Base-by-base conservation (phyloP, 2,329 filamentous ascomycete species). In the Coniochaeta pulveracea region DNA sequence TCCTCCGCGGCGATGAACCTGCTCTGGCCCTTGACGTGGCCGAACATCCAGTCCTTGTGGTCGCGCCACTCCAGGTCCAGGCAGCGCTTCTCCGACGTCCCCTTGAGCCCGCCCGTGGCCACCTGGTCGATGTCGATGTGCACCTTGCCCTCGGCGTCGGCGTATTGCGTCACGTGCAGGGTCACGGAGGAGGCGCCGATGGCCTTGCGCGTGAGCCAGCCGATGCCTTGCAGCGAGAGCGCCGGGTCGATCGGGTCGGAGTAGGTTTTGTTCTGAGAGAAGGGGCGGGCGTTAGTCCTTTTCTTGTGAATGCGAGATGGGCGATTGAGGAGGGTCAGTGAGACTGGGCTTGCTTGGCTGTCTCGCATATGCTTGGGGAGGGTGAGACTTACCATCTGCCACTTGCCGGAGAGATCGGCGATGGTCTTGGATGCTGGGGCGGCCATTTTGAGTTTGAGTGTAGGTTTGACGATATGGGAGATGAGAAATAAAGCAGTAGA, bases 21-120 rank as follows among this genome's bases (percentile, higher is more conserved):
- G 26, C 67, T 72, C 39, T 64, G 66, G 37, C 80, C 83, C 33
- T 63, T 61, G 40, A 91, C 69, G 35, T 58, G 61, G 37, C 86
- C 86, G 53, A 93, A 94, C 43, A 93, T 71, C 65, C 76, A 78
- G 63, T 94, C 85, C 16, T 60, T 61, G 62, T 88, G 83, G 41
- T 72, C 69, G 45, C 80, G 76, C 44, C 45, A 54, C 34, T 44
- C 45, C 51, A 56, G 49, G 59, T 76, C 70, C 34, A 70, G 47
- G 49, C 61, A 68, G 37, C 72, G 70, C 42, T 55, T 52, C 64
- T 76, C 72, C 26, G 60, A 50, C 32, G 50, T 86, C 46, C 74
- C 77, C 48, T 72, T 72, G 41, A 93, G 63, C 35, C 77, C 80
- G 38, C 77, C 84, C 7, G 80, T 83, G 23, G 72, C 64, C 29